Conservation (phyloP, 352 stramenopile genomes). For the Globisporangium nodosum region DNA sequence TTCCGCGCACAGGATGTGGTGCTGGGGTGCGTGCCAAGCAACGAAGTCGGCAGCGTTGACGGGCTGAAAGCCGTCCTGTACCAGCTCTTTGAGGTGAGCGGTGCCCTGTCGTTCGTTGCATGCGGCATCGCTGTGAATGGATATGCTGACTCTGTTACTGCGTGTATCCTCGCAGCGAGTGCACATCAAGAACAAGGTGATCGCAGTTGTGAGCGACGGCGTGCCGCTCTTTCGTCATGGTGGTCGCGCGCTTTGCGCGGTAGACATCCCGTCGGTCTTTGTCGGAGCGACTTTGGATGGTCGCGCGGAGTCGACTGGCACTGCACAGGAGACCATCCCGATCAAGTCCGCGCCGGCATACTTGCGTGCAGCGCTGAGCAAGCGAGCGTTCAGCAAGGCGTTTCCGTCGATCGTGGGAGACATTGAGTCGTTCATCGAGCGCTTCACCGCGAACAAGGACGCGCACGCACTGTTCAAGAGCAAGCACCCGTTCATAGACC, state of each 20-base stretch:
- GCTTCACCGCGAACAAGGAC: constrained; percentile 26
- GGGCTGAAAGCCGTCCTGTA: constrained; percentile 46
- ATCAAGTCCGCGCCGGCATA: constrained; percentile 52
- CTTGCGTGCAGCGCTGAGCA: constrained; percentile 46
- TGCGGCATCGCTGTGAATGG: not conserved
- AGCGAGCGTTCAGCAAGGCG: constrained; percentile 36
- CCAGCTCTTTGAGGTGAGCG: constrained; percentile 46
- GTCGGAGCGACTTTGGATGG: constrained; percentile 52
- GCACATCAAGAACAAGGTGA: constrained; percentile 70
- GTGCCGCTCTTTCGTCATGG: constrained; percentile 29
- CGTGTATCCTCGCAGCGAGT: constrained; percentile 19
- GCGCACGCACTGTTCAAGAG: constrained; percentile 36
- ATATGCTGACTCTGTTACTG: not conserved
- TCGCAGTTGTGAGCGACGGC: constrained; percentile 54
- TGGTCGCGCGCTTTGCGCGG: constrained; percentile 18
- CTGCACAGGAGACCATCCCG: constrained; percentile 44
- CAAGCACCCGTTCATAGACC: constrained; percentile 43
- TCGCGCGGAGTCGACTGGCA: constrained; percentile 24
- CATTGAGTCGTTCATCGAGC: constrained; percentile 48
- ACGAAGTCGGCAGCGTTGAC: constrained; percentile 30
- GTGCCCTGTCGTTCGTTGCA: not conserved
- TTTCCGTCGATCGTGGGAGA: constrained; percentile 51
- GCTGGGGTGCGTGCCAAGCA: constrained; percentile 43
- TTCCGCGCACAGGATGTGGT: constrained; percentile 63
- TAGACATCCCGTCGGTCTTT: constrained; percentile 54